These are phyloP conservation scores for Pythium biforme DNA, from an alignment of 352 stramenopile genomes.

Conservation along the genomic window DNA sequence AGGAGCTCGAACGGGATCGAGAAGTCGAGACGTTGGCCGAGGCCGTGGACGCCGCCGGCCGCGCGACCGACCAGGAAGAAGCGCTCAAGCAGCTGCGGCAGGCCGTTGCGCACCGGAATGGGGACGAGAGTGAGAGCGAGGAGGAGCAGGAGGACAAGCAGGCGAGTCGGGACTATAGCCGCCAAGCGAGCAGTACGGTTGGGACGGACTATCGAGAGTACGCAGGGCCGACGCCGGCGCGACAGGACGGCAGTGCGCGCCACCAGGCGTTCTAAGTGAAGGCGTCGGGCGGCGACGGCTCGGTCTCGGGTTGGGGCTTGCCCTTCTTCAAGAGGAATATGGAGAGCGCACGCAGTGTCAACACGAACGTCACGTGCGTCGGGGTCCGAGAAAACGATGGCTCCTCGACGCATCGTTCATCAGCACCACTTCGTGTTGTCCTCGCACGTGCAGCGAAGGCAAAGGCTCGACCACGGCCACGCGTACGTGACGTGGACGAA, in stretches of 20 bases:
- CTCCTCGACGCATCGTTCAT: too few species aligned
- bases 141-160: not conserved
- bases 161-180: not conserved
- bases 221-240: not conserved
- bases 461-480: too few species aligned
- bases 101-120: conserved; percentile 5
- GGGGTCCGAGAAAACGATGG: too few species aligned
- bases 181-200: not conserved
- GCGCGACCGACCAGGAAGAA: conserved; percentile 7
- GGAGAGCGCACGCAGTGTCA: too few species aligned
- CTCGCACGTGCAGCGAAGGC: too few species aligned
- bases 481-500: too few species aligned
- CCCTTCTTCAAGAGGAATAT: too few species aligned
- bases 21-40: conserved; percentile 16
- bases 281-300: too few species aligned
- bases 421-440: too few species aligned
- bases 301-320: too few species aligned
- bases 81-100: conserved; percentile 27
- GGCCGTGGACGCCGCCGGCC: conserved; percentile 6
- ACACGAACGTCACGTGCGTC: too few species aligned
- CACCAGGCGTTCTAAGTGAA: not conserved
- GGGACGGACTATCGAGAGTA: conserved; percentile 3
- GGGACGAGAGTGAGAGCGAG: not conserved
- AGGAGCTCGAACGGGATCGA: conserved; percentile 10
- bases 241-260: not conserved